Evolutionary conservation across 768 basidiomycete species (phyloP).

Genomic region (Suillus subaureus): DNA sequence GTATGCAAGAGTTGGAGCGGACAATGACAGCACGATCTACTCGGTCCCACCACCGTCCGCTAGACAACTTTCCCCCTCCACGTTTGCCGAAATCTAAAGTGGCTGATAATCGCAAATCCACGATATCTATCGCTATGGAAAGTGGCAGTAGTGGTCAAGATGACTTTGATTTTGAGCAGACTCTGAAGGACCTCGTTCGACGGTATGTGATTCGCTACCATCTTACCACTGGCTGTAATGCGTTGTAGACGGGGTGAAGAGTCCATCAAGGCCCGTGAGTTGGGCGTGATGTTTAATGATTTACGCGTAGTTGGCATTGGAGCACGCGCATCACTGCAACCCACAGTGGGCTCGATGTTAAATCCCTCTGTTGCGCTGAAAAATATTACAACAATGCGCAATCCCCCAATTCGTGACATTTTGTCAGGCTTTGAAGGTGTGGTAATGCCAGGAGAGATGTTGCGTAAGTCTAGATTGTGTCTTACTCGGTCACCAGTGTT

Average conservation of each 20-base stretch:
- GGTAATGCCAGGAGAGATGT: conserved; percentile 66
- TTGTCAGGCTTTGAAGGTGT: conserved; percentile 56
- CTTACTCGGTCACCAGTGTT: neutral
- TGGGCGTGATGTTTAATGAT: conserved; percentile 63
- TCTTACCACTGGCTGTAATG: neutral
- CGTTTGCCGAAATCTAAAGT: neutral
- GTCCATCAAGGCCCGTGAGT: conserved; percentile 52
- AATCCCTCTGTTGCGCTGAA: conserved; percentile 51
- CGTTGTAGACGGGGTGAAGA: conserved; percentile 46
- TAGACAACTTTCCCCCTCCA: neutral
- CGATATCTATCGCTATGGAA: conserved; percentile 4
- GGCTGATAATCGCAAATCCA: neutral
- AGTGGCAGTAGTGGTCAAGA: conserved; percentile 34
- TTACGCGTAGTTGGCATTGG: conserved; percentile 64
- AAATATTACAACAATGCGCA: conserved; percentile 47
- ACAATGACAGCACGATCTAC: conserved; percentile 4
- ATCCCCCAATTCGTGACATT: conserved; percentile 63
- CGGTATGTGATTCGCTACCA: conserved; percentile 17
- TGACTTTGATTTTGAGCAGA: conserved; percentile 35
- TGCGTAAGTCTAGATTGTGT: conserved; percentile 47
- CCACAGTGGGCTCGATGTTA: conserved; percentile 64
- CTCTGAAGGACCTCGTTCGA: conserved; percentile 25
- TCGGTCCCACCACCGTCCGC: neutral
- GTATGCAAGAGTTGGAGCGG: conserved; percentile 1
- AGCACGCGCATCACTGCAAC: conserved; percentile 52